These are phyloP conservation scores for Vicia sativa DNA, from an alignment of 306 rosid species.

Conservation along the genomic window DNA sequence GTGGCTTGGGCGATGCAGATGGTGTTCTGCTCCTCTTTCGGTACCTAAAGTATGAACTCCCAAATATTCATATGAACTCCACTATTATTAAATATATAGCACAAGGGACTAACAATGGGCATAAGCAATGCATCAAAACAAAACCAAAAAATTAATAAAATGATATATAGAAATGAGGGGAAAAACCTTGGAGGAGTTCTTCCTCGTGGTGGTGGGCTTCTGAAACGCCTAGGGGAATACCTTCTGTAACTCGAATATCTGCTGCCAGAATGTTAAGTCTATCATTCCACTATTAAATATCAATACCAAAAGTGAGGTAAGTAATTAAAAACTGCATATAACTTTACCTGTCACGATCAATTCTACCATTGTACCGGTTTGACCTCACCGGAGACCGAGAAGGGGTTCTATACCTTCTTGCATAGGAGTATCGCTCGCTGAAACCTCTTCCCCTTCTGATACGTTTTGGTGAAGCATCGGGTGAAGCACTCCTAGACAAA, in stretches of 20 bases:
- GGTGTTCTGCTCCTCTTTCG: slow-evolving; percentile 87
- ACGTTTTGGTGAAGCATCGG: slow-evolving; percentile 85
- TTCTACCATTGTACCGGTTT: slow-evolving; percentile 84
- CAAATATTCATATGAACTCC: slow-evolving; percentile 15
- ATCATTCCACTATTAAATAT: background rate
- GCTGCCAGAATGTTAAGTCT: slow-evolving; percentile 17
- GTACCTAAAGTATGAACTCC: slow-evolving; percentile 55
- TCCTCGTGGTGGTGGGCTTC: slow-evolving; percentile 90
- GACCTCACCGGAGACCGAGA: slow-evolving; percentile 88
- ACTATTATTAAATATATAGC: background rate
- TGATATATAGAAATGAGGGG: background rate
- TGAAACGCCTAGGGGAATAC: slow-evolving; percentile 87
- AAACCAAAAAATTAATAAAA: background rate
- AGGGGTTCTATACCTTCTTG: slow-evolving; percentile 91
- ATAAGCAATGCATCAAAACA: background rate
- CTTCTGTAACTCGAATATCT: slow-evolving; percentile 82
- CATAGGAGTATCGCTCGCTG: slow-evolving; percentile 90
- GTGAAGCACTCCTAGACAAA: slow-evolving; percentile 85
- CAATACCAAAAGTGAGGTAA: slow-evolving; percentile 1
- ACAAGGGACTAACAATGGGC: background rate
- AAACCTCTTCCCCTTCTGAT: slow-evolving; percentile 96
- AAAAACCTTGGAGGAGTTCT: slow-evolving; percentile 82
- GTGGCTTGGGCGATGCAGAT: slow-evolving; percentile 84
- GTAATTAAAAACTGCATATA: background rate
- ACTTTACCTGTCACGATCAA: slow-evolving; percentile 65